Evolutionary conservation across 768 basidiomycete species (phyloP), one percentile per base, ranked within the genome.

Genomic region (Strobilomyces dryophilus): DNA sequence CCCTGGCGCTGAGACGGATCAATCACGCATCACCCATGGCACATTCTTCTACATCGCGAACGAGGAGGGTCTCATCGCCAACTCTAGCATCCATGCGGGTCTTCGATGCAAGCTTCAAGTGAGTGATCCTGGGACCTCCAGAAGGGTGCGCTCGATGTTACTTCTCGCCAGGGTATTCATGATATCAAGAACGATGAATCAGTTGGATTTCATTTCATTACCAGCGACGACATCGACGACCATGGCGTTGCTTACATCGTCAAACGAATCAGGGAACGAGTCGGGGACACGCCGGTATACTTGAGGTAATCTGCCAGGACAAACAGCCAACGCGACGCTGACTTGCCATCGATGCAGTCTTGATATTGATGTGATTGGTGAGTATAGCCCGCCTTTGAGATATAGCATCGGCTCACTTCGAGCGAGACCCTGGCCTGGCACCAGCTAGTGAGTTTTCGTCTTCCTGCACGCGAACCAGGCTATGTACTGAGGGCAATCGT

Each of bases 191-290:
- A 87, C 61, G 92, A 95, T 66, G 72, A 74, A 53, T 71, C 76
- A 1, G 83, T 86, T 47, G 92, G 92, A 17, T 94, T 94, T 67
- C 78, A 89, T 58, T 66, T 92, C 47, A 83, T 95, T 51, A 79
- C 84, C 7, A 82, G 84, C 11, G 88, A 90, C 56, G 92, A 93
- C 55, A 84, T 94, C 47, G 92, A 94, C 56, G 88, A 92, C 53
- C 57, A 85, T 36, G 92, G 92, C 4, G 74, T 89, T 26, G 62
- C 77, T 5, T 82, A 82, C 48, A 85, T 97, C 58, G 76, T 90
- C 53, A 70, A 76, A 49, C 79, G 80, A 51, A 92, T 95, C 54
- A 81, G 85, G 60, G 66, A 75, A 32, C 78, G 90, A 41, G 79
- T 95, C 7, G 91, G 89, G 14, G 73, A 81, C 61, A 79, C 74